Percentiles rank a stretch among this genome's conserved stretches.
These are phyloP conservation scores for Eutrema heterophyllum DNA, from an alignment of 345 rosid genomes.

Conservation along the genomic window DNA sequence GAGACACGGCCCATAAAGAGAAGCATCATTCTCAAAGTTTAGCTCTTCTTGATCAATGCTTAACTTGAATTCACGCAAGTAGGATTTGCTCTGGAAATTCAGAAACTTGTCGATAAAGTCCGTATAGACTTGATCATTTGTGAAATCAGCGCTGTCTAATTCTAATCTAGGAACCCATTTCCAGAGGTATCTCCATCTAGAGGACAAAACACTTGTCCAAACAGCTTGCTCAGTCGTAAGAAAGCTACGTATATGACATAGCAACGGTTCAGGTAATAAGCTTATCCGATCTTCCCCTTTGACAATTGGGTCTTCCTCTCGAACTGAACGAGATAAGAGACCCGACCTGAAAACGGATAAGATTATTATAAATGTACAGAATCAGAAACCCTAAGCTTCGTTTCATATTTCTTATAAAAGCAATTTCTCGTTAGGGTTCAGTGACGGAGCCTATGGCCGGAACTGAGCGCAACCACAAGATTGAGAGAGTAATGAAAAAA, in stretches of 20 bases:
- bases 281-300: not conserved
- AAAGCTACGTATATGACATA: not conserved
- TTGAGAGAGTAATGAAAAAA: too few species aligned
- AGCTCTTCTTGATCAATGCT: not conserved
- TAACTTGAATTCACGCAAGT: not conserved
- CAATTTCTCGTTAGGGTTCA: too few species aligned
- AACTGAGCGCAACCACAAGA: too few species aligned
- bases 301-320: not conserved
- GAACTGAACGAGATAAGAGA: not conserved
- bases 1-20: not conserved
- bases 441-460: too few species aligned
- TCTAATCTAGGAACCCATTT: not conserved
- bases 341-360: not conserved
- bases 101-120: not conserved
- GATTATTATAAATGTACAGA: too few species aligned
- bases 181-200: not conserved
- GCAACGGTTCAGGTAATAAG: not conserved
- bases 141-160: not conserved
- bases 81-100: not conserved
- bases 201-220: not conserved
- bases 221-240: not conserved
- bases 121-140: not conserved
- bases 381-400: too few species aligned
- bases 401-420: too few species aligned
- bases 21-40: not conserved